Evolutionary conservation across 2,329 filamentous ascomycete genomes (phyloP), one percentile per base, ranked within the genome.

Genomic region (Plectosphaerella sp.): DNA sequence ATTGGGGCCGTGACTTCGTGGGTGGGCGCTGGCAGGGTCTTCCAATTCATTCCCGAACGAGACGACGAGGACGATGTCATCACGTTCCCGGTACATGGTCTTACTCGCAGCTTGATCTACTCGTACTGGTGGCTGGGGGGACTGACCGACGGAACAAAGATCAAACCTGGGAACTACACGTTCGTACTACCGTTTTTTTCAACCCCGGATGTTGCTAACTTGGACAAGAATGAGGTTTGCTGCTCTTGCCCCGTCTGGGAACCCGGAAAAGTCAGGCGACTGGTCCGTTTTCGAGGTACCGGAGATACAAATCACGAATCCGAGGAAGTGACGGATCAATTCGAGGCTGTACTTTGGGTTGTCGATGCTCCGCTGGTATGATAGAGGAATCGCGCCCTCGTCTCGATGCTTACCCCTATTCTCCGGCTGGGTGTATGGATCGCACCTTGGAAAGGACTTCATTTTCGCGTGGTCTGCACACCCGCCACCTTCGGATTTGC

Each of bases 1-100:
- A 56, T 78, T 43, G 75, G 75, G 15, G 42, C 48, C 18, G 53
- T 53, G 16, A 54, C 53, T 1, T 50, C 53, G 9, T 57, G 55
- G 55, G 50, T 50, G 25, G 25, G 48, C 14, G 51, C 48, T 1
- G 45, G 36, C 5, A 28, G 41, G 24, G 15, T 35, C 6, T 33
- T 33, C 1, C 14, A 20, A 18, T 57, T 57, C 14, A 46, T 55
- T 10, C 50, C 55, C 1, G 54, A 51, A 7, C 25, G 35, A 4
- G 36, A 57, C 18, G 41, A 50, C 41, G 53, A 53, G 18, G 28
- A 50, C 7, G 53, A 57, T 14, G 45, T 55, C 14, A 5, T 52
- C 25, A 48, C 25, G 3, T 50, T 50, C 33, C 48, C 39, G 8
- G 16, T 43, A 3, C 41, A 45, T 10, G 48, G 45, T 20, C 28